Percentiles rank a stretch among this genome's conserved stretches.
phyloP scores from a whole-genome alignment of 768 basidiomycete species.

The Macrolepiota dolichaula region DNA sequence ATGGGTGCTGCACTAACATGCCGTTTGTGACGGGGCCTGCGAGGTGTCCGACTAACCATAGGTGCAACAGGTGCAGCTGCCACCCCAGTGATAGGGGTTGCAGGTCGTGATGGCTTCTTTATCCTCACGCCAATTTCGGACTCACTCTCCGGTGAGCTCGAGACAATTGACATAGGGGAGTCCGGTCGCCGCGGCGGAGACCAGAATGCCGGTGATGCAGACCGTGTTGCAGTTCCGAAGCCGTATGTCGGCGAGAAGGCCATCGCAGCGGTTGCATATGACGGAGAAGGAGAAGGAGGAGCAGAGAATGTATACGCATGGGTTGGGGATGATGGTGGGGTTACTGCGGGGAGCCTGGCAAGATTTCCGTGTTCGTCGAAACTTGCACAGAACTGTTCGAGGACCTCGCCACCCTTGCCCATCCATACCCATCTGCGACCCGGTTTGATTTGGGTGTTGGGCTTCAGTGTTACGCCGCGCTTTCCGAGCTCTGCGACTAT shows the following conservation, averaged over 20 bases:
- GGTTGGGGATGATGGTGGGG: too few species aligned
- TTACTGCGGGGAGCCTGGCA: background rate
- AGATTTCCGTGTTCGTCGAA: background rate
- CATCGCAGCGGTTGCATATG: background rate
- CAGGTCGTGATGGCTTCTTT: background rate
- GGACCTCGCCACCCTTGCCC: slow-evolving; percentile 69
- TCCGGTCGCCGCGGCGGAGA: slow-evolving; percentile 2
- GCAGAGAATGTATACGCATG: background rate
- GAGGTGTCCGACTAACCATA: too few species aligned
- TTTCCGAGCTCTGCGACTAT: slow-evolving; percentile 77
- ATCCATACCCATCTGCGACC: slow-evolving; percentile 81
- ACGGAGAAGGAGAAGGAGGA: background rate
- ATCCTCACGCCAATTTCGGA: slow-evolving; percentile 1
- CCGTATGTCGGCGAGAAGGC: background rate
- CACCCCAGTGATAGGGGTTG: too few species aligned
- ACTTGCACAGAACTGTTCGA: slow-evolving; percentile 37
- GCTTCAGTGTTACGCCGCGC: slow-evolving; percentile 61
- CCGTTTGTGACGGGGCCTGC: too few species aligned
- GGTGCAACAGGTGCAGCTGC: background rate
- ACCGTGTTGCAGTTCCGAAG: slow-evolving; percentile 6
- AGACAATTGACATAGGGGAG: slow-evolving; percentile 1
- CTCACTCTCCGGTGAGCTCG: slow-evolving; percentile 4
- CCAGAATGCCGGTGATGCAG: slow-evolving; percentile 6
- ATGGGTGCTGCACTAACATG: background rate
- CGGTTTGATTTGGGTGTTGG: slow-evolving; percentile 70